These are phyloP conservation scores for Xylogone sp. DNA, from an alignment of 2,329 filamentous ascomycete species.

Conservation along the genomic window DNA sequence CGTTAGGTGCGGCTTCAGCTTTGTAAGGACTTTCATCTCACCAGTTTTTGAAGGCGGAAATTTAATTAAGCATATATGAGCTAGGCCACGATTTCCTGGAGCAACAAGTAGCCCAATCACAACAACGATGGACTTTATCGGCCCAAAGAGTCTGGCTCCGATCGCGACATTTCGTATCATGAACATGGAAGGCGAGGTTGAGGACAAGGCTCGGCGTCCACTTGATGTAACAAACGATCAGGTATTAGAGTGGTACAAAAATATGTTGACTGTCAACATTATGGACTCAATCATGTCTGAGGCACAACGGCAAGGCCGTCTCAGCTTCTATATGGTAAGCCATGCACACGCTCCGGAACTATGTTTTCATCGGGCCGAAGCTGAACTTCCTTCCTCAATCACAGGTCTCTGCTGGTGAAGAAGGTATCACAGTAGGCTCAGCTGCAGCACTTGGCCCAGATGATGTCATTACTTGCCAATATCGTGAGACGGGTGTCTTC, in stretches of 20 bases:
- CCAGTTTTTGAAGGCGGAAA: no score
- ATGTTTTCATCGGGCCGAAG: no score
- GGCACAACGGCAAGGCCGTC: conserved; percentile 75
- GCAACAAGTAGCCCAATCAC: conserved; percentile 68
- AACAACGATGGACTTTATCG: conserved; percentile 61
- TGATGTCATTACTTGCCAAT: conserved; percentile 88
- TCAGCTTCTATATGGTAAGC: conserved; percentile 67
- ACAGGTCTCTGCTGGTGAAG: conserved; percentile 67
- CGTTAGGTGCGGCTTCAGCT: no score
- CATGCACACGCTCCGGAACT: no score
- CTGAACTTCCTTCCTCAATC: neutral
- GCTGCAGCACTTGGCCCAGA: conserved; percentile 72
- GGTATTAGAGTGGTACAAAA: conserved; percentile 53
- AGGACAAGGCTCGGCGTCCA: conserved; percentile 66
- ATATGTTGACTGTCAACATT: conserved; percentile 57
- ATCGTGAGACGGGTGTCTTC: conserved; percentile 85
- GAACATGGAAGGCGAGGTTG: conserved; percentile 76
- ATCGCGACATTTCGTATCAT: conserved; percentile 85
- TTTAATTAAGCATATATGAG: no score
- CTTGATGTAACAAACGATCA: conserved; percentile 49
- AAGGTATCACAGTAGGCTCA: conserved; percentile 83
- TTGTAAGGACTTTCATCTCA: no score
- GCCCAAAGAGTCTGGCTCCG: neutral
- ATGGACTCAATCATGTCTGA: conserved; percentile 98
- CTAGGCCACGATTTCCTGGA: conserved; percentile 85